Evolutionary conservation across 129 eudicot genomes (phyloP).

Genomic region (Saposhnikovia divaricata): DNA sequence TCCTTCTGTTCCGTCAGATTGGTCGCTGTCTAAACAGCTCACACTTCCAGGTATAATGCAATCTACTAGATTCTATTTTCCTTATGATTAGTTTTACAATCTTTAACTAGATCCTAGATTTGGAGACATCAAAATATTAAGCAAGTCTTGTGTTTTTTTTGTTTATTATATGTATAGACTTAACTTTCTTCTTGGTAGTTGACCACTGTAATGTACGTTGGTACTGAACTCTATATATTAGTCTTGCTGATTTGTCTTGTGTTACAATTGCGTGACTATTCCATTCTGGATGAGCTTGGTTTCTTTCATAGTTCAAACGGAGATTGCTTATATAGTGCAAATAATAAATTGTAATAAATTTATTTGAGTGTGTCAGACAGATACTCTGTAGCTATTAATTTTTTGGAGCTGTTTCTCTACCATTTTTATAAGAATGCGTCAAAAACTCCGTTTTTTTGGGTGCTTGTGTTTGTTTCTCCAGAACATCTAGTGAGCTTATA

Average conservation of each 20-base stretch:
- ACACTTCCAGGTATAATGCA: slow-evolving; percentile 57
- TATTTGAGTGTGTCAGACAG: neutral
- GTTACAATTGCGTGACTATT: neutral
- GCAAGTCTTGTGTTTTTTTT: neutral
- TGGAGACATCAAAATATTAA: neutral
- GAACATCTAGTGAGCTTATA: neutral
- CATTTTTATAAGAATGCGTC: neutral
- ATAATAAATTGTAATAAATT: neutral
- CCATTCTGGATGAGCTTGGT: neutral
- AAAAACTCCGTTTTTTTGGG: neutral
- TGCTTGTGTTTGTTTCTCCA: neutral
- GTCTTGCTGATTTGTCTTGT: neutral
- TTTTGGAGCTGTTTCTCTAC: neutral
- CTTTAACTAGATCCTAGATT: neutral
- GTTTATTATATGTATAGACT: neutral
- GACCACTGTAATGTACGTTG: neutral
- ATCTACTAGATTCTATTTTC: neutral
- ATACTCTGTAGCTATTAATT: neutral
- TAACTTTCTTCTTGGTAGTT: neutral
- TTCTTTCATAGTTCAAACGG: neutral
- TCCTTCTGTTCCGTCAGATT: slow-evolving; percentile 51
- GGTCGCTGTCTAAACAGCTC: slow-evolving; percentile 58
- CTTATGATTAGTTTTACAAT: neutral
- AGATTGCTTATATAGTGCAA: neutral
- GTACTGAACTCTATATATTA: neutral